Conservation (phyloP, 257 asterid genomes). For the Schizonepeta tenuifolia region DNA sequence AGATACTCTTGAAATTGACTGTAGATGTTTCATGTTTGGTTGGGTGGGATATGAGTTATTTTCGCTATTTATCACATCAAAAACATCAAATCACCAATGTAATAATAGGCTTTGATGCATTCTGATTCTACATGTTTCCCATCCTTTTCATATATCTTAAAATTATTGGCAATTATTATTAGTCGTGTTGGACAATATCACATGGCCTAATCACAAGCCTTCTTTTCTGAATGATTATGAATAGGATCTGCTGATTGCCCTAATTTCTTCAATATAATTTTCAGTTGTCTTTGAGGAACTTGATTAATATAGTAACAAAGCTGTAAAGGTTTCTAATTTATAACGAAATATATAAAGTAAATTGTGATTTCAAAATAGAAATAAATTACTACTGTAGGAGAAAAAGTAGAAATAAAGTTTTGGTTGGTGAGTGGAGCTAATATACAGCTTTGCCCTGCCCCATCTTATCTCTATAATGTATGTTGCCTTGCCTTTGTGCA, state of each 20-base stretch:
- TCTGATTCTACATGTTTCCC: neutral
- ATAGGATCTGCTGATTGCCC: no score
- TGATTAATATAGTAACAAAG: no score
- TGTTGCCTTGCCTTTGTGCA: conserved; percentile 2
- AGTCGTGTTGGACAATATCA: neutral
- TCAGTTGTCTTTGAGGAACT: no score
- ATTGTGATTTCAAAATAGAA: no score
- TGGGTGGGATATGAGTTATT: no score
- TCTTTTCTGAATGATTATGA: no score
- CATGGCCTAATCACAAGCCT: neutral
- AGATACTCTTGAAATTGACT: no score
- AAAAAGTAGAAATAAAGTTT: conserved; percentile 19
- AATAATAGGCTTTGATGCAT: neutral
- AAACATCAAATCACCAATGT: neutral
- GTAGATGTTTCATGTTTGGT: no score
- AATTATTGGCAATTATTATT: neutral
- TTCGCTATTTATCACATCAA: neutral
- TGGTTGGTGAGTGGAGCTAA: conserved; percentile 20
- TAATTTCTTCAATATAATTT: no score
- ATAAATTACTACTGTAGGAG: no score
- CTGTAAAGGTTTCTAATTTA: no score
- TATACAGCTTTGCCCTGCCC: conserved; percentile 33
- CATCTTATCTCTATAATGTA: conserved; percentile 35
- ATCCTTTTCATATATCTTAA: neutral
- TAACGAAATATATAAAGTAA: no score